Base-by-base conservation (phyloP, 177 flowering plant genomes). In the Vitis hybrid region DNA sequence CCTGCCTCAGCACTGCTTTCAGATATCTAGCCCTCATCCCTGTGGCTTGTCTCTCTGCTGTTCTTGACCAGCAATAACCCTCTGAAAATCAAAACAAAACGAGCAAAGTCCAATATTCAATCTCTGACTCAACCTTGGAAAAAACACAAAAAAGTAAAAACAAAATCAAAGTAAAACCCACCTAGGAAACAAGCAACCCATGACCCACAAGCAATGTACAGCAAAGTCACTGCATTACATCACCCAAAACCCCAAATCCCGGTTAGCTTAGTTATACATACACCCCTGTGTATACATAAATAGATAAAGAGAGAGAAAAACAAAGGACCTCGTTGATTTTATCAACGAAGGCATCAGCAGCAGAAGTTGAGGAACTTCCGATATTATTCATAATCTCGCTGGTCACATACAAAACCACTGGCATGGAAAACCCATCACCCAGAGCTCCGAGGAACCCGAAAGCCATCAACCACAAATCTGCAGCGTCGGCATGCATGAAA, bases 1-100 rank as follows among this genome's bases (percentile, higher is more conserved):
- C 97, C 72, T 92, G 97, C 69, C 96, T 76, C 3, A 90, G 60
- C 18, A 92, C 89, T 4, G 92, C 96, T 77, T 83, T 84, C 60
- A 92, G 70, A 64, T 92, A 92, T 52, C 77, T 81, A 1, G 79
- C 77, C 75, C 94, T 80, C 87, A 89, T 82, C 68, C 89, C 79
- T 26, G 86, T 56, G 3, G 96, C 86, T 72, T 86, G 95, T 71
- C 97, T 82, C 75, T 90, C 92, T 0, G 85, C 93, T 13, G 96
- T 87, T 81, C 89, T 82, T 58, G 89, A 72, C 97, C 97, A 94
- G 55, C 97, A 94, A 75, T 80, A 92, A 7, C 87, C 92, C 85
- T 88, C 90, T 88, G 55, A 65, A 50, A 66, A 18, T 22, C 13
- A 22, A 71, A 58, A 59, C 65, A 10, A 12, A 48, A 50, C 58